These are phyloP conservation scores for Lactarius vividus DNA, from an alignment of 768 basidiomycete genomes.

Conservation along the genomic window DNA sequence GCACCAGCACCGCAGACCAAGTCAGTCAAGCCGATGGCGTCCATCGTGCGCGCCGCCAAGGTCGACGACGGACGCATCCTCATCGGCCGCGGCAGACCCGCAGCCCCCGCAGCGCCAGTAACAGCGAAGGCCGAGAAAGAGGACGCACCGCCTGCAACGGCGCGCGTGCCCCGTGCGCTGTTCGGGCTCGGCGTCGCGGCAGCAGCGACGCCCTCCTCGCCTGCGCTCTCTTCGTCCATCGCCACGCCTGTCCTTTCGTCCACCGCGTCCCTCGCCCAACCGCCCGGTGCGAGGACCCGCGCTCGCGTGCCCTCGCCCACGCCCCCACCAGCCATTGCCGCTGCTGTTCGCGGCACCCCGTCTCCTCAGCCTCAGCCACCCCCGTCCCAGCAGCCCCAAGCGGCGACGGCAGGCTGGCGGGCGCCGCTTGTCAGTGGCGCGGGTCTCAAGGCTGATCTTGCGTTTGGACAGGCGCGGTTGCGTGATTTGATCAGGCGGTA, in stretches of 20 bases:
- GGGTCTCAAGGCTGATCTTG: conserved; percentile 45
- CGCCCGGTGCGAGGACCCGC: conserved; percentile 32
- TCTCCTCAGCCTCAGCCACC: conserved; percentile 27
- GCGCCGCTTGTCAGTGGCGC: conserved; percentile 7
- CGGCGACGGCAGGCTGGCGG: conserved; percentile 11
- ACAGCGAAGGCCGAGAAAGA: neutral
- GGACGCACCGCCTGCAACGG: neutral
- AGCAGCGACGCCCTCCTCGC: conserved; percentile 26
- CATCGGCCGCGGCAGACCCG: neutral
- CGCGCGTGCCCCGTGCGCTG: conserved; percentile 5
- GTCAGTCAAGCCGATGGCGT: conserved; percentile 7
- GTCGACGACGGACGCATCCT: neutral
- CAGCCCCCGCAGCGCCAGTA: neutral
- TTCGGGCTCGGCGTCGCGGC: conserved; percentile 18
- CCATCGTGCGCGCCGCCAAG: conserved; percentile 3
- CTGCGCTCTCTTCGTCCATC: conserved; percentile 59
- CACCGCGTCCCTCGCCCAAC: conserved; percentile 70
- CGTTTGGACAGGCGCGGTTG: conserved; percentile 74
- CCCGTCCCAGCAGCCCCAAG: neutral
- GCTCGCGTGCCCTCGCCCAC: conserved; percentile 16
- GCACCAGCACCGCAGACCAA: neutral
- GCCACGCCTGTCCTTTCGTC: conserved; percentile 72
- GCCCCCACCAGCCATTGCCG: conserved; percentile 16
- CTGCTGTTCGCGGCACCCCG: conserved; percentile 30
- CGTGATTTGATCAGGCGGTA: conserved; percentile 82